Percentiles rank a stretch among this genome's conserved stretches.
phyloP scores from a whole-genome alignment of 176 grass and related monocot species.

The Triticum timopheevii region DNA sequence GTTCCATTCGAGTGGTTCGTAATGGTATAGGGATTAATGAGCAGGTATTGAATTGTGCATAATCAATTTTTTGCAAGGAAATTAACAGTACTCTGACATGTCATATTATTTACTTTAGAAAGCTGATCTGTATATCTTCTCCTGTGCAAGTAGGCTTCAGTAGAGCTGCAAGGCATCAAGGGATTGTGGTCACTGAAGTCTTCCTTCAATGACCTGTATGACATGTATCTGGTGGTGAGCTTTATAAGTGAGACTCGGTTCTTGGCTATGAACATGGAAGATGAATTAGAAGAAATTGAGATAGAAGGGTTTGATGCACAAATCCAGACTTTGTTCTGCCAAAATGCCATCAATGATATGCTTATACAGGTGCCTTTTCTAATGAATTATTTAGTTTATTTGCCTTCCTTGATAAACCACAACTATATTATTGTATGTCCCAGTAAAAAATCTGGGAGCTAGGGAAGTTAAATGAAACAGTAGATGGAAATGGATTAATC shows the following conservation, averaged over 20 bases:
- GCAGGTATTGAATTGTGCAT: constrained; percentile 52
- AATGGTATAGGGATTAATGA: constrained; percentile 95
- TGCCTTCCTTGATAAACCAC: constrained; percentile 16
- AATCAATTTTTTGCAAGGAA: background rate
- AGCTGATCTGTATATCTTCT: constrained; percentile 30
- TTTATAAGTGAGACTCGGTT: constrained; percentile 97
- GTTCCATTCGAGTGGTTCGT: constrained; percentile 85
- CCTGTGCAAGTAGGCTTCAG: constrained; percentile 66
- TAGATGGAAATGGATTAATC: background rate
- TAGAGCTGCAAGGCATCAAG: constrained; percentile 97
- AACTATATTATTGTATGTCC: background rate
- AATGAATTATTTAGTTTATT: background rate
- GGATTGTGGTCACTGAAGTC: constrained; percentile 88
- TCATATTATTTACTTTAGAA: background rate
- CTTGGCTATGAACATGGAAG: constrained; percentile 97
- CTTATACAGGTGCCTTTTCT: constrained; percentile 69
- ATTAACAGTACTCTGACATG: constrained; percentile 8
- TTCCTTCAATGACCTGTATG: constrained; percentile 67
- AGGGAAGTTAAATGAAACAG: background rate
- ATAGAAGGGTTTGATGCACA: constrained; percentile 94
- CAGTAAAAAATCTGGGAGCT: background rate
- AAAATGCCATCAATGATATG: constrained; percentile 86
- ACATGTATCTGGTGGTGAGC: constrained; percentile 91
- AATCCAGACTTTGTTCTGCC: constrained; percentile 89
- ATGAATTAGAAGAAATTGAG: constrained; percentile 93